phyloP scores from a whole-genome alignment of 2,329 filamentous ascomycete species.

The Ophiostoma ulmi region DNA sequence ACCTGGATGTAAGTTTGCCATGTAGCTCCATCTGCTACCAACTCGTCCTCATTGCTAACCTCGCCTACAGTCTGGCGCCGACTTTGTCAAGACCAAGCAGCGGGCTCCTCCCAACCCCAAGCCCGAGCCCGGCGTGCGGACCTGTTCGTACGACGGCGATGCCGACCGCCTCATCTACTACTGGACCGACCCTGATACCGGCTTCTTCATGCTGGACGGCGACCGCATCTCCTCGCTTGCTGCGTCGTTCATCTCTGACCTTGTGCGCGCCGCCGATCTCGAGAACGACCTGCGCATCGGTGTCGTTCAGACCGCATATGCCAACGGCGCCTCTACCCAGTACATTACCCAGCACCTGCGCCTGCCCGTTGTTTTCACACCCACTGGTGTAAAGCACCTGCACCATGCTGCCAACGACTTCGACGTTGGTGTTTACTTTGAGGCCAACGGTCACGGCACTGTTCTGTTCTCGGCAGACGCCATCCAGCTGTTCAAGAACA shows the following conservation, averaged over 20 bases:
- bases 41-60: slow-evolving; percentile 44
- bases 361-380: slow-evolving; percentile 86
- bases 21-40: background rate
- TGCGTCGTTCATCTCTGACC: slow-evolving; percentile 89
- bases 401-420: slow-evolving; percentile 95
- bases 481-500: slow-evolving; percentile 68
- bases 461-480: slow-evolving; percentile 88
- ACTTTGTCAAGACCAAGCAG: slow-evolving; percentile 97
- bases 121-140: slow-evolving; percentile 68
- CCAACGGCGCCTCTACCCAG: slow-evolving; percentile 88
- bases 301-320: slow-evolving; percentile 95
- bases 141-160: slow-evolving; percentile 89
- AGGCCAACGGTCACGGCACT: slow-evolving; percentile 96
- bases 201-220: slow-evolving; percentile 89
- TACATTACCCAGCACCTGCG: slow-evolving; percentile 85
- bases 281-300: slow-evolving; percentile 79
- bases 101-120: slow-evolving; percentile 79
- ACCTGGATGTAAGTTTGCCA: slow-evolving; percentile 53
- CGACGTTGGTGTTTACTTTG: slow-evolving; percentile 96
- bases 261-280: slow-evolving; percentile 74
- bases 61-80: slow-evolving; percentile 70
- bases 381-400: slow-evolving; percentile 94
- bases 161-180: slow-evolving; percentile 96
- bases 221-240: slow-evolving; percentile 94
- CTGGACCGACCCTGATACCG: slow-evolving; percentile 73